Base-by-base conservation (phyloP, 1,284 basidiomycete genomes). In the Pseudomicrostroma phylloplanum region DNA sequence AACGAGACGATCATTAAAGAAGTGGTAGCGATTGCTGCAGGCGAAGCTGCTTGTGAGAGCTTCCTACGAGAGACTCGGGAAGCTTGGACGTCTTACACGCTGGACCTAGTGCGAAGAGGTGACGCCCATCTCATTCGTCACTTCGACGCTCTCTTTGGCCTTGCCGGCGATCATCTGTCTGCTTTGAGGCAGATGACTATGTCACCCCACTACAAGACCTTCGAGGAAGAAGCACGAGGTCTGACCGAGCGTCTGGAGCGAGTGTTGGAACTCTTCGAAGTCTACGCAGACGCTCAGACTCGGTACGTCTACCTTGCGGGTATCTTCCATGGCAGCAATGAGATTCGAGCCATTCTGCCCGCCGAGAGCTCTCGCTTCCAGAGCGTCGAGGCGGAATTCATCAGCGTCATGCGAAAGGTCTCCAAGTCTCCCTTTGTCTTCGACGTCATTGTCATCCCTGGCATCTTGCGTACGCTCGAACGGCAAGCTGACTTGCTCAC, bases 271-370 rank as follows among this genome's bases (percentile, higher is more conserved):
- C 85, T 98, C 15, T 99, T 99, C 78, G 93, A 98, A 80, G 89
- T 97, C 43, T 98, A 96, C 96, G 96, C 97, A 71, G 96, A 98
- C 70, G 96, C 99, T 15, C 96, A 99, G 76, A 87, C 96, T 4
- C 96, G 98, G 82, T 99, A 96, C 96, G 96, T 99, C 0, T 99
- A 99, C 78, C 84, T 99, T 59, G 94, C 98, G 62, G 96, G 96
- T 58, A 97, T 99, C 76, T 99, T 99, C 81, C 91, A 92, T n/a
- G 92, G 93, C 49, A 96, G 92, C 94, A 86, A 97, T 92, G 81
- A 76, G 62, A 78, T 78, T 26, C 69, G 70, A 49, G 96, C 98
- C 80, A 87, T 99, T 19, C 86, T 99, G 7, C 96, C 96, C 0
- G 90, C 96, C 64, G 96, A 99, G 81, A 93, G 88, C 74, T 88